phyloP scores from a whole-genome alignment of 306 rosid species.

The Cyamopsis tetragonoloba region DNA sequence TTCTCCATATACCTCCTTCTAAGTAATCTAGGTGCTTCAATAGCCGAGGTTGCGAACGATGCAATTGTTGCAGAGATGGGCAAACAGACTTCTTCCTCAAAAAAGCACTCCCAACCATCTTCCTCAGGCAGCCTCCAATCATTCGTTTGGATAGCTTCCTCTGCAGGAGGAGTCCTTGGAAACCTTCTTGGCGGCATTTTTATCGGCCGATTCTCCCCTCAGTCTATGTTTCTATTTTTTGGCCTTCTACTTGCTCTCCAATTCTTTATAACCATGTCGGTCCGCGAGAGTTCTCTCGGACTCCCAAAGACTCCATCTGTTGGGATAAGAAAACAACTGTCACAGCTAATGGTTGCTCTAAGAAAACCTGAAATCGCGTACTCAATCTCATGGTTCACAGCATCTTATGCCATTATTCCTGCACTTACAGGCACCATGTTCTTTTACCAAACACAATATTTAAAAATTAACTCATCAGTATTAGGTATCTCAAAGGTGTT shows the following conservation, averaged over 20 bases:
- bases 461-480: constrained; percentile 63
- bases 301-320: constrained; percentile 49
- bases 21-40: constrained; percentile 85
- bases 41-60: constrained; percentile 93
- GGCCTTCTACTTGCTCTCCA: constrained; percentile 68
- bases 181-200: constrained; percentile 70
- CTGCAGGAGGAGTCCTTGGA: constrained; percentile 86
- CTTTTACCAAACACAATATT: constrained; percentile 76
- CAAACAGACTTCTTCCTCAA: constrained; percentile 47
- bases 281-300: constrained; percentile 59
- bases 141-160: constrained; percentile 84
- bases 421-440: constrained; percentile 88
- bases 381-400: constrained; percentile 78
- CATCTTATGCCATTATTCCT: constrained; percentile 81
- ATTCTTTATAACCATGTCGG: constrained; percentile 50
- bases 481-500: constrained; percentile 83
- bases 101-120: constrained; percentile 38
- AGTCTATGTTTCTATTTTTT: constrained; percentile 55
- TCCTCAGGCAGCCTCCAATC: constrained; percentile 81
- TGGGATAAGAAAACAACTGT: constrained; percentile 66
- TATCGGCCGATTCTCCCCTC: constrained; percentile 50
- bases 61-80: constrained; percentile 89
- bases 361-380: constrained; percentile 59
- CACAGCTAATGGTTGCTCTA: constrained; percentile 52
- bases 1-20: constrained; percentile 70